Percentiles rank a stretch among this genome's conserved stretches.
Conservation (phyloP, 202 grass and related monocot genomes). For the Saccharum hybrid region DNA sequence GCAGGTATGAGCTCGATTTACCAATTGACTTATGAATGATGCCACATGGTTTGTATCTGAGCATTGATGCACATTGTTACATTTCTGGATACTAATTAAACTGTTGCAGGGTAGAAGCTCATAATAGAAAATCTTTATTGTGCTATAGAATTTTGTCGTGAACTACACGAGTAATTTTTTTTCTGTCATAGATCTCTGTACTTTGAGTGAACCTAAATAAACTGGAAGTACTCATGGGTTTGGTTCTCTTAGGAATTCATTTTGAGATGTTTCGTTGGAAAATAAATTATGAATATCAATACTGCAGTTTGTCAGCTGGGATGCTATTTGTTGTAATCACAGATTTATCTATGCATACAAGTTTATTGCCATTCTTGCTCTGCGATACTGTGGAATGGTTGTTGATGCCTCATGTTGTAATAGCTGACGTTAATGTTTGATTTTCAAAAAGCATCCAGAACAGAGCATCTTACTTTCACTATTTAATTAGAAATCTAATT, state of each 20-base stretch:
- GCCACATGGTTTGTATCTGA: conserved; percentile 8
- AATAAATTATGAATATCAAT: neutral
- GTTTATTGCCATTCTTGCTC: neutral
- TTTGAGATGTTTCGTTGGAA: neutral
- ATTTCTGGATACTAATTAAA: conserved; percentile 17
- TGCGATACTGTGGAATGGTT: neutral
- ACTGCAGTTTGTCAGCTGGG: conserved; percentile 18
- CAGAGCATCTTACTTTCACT: neutral
- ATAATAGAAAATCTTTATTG: conserved; percentile 7
- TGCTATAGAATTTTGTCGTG: neutral
- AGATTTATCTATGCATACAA: conserved; percentile 12
- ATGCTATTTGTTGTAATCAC: conserved; percentile 25
- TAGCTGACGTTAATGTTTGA: conserved; percentile 32
- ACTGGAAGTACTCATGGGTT: neutral
- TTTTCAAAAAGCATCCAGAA: conserved; percentile 25
- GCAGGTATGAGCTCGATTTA: conserved; percentile 54
- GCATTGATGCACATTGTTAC: neutral
- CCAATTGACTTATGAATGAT: neutral
- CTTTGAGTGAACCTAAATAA: neutral
- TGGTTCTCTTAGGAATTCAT: conserved; percentile 3
- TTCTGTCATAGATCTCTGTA: neutral
- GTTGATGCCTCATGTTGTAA: conserved; percentile 11
- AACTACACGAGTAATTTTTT: neutral
- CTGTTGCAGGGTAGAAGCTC: conserved; percentile 6
- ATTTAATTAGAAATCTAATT: neutral